Evolutionary conservation across 2,329 filamentous ascomycete genomes (phyloP).

Genomic region (Fusarium newnesense): DNA sequence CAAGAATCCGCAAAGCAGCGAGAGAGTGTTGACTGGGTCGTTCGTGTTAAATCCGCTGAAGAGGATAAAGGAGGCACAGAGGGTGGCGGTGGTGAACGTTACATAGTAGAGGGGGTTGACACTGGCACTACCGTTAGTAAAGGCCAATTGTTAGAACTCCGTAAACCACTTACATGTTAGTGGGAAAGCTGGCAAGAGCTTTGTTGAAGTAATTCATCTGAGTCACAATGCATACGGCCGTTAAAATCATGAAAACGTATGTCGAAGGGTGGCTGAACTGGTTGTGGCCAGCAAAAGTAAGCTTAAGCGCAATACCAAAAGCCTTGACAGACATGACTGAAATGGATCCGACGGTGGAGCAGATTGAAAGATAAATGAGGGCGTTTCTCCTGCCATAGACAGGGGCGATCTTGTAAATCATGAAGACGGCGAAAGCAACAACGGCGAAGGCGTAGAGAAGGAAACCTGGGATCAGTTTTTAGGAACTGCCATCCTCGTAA

Average conservation of each 20-base stretch:
- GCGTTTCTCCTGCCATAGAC: conserved; percentile 94
- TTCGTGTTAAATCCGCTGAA: conserved; percentile 97
- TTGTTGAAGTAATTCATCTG: conserved; percentile 99
- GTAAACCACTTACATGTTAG: conserved; percentile 81
- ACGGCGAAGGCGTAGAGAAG: conserved; percentile 86
- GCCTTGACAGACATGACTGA: conserved; percentile 99
- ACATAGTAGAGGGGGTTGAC: conserved; percentile 98
- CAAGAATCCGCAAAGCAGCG: conserved; percentile 90
- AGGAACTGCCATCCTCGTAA: background rate
- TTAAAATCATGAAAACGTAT: conserved; percentile 96
- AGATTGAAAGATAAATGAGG: conserved; percentile 96
- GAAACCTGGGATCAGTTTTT: conserved; percentile 72
- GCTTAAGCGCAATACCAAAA: conserved; percentile 95
- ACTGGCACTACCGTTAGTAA: conserved; percentile 56
- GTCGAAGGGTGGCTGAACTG: conserved; percentile 96
- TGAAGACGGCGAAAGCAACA: conserved; percentile 83
- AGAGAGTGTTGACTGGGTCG: conserved; percentile 90
- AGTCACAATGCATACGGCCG: conserved; percentile 91
- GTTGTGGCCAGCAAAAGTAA: conserved; percentile 92
- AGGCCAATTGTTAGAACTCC: background rate
- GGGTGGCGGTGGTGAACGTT: conserved; percentile 93
- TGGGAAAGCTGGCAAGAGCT: conserved; percentile 94
- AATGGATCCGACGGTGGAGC: conserved; percentile 94
- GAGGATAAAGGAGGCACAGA: conserved; percentile 94
- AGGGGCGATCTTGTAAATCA: conserved; percentile 96